Conservation (phyloP, 257 asterid species). For the Scutellaria galericulata region DNA sequence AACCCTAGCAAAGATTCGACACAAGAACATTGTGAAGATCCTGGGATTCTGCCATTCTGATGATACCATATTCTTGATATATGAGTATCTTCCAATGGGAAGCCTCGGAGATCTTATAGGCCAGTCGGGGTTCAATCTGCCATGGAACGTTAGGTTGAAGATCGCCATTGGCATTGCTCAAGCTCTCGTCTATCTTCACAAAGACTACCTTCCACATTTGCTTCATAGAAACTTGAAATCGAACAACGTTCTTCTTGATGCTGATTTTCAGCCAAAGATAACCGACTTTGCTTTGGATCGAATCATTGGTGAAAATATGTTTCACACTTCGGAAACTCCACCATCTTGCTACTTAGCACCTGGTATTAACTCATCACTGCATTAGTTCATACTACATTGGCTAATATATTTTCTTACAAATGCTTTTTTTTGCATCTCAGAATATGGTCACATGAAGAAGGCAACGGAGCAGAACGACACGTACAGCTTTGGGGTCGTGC, state of each 20-base stretch:
- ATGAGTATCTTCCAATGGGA: constrained; percentile 72
- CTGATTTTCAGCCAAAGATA: constrained; percentile 77
- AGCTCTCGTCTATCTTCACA: constrained; percentile 84
- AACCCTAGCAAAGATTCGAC: constrained; percentile 79
- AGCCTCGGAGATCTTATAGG: constrained; percentile 74
- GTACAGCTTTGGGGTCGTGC: constrained; percentile 74
- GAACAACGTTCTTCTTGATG: constrained; percentile 68
- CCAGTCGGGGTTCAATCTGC: constrained; percentile 47
- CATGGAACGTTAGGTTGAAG: constrained; percentile 70
- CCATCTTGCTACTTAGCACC: constrained; percentile 80
- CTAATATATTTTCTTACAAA: neutral
- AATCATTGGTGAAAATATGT: constrained; percentile 60
- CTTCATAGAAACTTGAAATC: constrained; percentile 78
- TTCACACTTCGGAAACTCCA: constrained; percentile 58
- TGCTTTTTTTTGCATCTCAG: constrained; percentile 41
- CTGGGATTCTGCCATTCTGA: constrained; percentile 76
- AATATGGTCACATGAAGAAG: constrained; percentile 67
- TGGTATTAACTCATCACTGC: constrained; percentile 45
- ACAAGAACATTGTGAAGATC: constrained; percentile 69
- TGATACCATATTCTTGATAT: constrained; percentile 66
- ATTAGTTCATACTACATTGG: neutral
- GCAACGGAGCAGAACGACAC: constrained; percentile 68
- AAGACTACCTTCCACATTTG: constrained; percentile 73
- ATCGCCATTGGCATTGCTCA: constrained; percentile 79
- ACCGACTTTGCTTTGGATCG: constrained; percentile 73